Conservation (phyloP, 768 basidiomycete genomes). For the Pleurotus tuoliensis region DNA sequence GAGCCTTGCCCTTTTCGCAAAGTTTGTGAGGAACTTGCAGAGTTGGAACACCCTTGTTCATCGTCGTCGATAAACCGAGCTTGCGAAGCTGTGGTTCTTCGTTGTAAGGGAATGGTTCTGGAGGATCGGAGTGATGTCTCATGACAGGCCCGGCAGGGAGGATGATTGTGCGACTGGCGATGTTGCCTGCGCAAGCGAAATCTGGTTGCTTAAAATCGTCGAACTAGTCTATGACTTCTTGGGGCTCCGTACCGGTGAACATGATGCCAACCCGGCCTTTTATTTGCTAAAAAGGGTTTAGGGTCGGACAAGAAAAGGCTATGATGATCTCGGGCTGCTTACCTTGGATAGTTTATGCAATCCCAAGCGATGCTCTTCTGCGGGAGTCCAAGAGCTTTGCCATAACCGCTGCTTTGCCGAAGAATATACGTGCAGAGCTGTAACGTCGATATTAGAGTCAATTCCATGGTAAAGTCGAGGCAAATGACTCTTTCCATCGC, state of each 20-base stretch:
- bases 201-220: conserved; percentile 84
- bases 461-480: background rate
- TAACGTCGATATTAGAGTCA: background rate
- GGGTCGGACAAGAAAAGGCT: background rate
- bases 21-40: conserved; percentile 76
- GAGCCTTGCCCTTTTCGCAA: conserved; percentile 75
- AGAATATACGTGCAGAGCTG: conserved; percentile 88
- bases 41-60: conserved; percentile 87
- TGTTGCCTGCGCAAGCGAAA: conserved; percentile 87
- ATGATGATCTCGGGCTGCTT: conserved; percentile 16
- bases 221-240: conserved; percentile 94
- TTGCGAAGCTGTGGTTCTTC: conserved; percentile 96
- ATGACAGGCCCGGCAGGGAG: conserved; percentile 85
- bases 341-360: conserved; percentile 79
- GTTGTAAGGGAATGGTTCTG: conserved; percentile 92
- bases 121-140: conserved; percentile 72
- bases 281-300: conserved; percentile 60
- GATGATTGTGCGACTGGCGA: conserved; percentile 66
- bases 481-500: conserved; percentile 85
- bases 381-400: conserved; percentile 90
- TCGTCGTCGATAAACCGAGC: conserved; percentile 79
- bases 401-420: conserved; percentile 87
- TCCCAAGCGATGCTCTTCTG: conserved; percentile 80
- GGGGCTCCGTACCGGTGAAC: conserved; percentile 87
- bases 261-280: conserved; percentile 93